Base-by-base conservation (phyloP, 306 rosid species). In the Quercus rubra region DNA sequence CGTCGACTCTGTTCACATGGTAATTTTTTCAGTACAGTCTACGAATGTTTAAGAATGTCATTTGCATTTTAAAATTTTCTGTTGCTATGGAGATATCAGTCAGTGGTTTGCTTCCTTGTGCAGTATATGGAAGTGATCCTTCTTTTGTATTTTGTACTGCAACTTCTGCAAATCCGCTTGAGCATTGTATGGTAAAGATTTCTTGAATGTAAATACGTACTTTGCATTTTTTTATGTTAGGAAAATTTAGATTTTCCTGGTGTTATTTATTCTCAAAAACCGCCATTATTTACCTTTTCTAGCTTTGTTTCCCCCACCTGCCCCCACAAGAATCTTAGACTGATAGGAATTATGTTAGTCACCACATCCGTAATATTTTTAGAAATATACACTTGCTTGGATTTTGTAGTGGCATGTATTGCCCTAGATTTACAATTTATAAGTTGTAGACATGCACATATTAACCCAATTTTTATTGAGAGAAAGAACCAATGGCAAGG, bases 51-150 rank as follows among this genome's bases (percentile, higher is more conserved):
- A 70, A 33, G 76, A 73, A 84, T 59, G 79, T 38, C 79, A 51
- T 82, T 30, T 73, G 56, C 70, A 64, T 6, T 85, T 63, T 51
- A 12, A 55, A 28, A n/a, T 17, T 81, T 67, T 58, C 15, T 43
- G 55, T 82, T 86, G 61, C 33, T 58, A 76, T 41, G 70, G 79
- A 74, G 71, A 57, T 70, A 58, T 70, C 51, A 77, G 30, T 46
- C 31, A 13, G 63, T 38, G 3, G 43, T 76, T 85, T 83, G 56
- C 81, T 83, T 86, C 80, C 23, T 68, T 73, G 20, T 92, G 88
- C 97, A 92, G 99, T 92, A 55, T 95, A 92, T 46, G 98, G 98
- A 89, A 86, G 93, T 82, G 91, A 85, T 85, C 99, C 99, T 78
- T 90, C 91, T 72, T 95, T 91, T 80, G 87, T 95, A 56, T 92